A percentile compares a stretch with the other conserved stretches of the same genome.
These are phyloP conservation scores for Tolypocladium guangdongense DNA, from an alignment of 2,329 filamentous ascomycete genomes.

Conservation along the genomic window DNA sequence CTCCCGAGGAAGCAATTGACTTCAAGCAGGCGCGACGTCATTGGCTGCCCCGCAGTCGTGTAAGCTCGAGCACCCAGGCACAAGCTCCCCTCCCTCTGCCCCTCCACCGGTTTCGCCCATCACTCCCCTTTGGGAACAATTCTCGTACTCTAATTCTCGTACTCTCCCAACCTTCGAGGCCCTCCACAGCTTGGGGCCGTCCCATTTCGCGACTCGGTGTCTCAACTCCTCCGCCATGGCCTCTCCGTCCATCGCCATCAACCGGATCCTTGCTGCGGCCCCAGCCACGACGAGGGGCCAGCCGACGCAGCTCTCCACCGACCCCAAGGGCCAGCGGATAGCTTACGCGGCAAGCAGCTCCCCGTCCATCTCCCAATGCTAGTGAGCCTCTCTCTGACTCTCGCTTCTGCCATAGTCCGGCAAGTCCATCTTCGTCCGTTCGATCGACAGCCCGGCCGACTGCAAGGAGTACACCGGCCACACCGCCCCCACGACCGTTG, in stretches of 20 bases:
- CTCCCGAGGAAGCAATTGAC: background rate
- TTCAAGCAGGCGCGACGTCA: background rate
- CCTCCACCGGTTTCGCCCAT: background rate
- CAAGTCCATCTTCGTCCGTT: conserved; percentile 93
- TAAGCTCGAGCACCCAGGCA: background rate
- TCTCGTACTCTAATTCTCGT: no score
- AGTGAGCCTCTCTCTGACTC: background rate
- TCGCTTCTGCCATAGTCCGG: conserved; percentile 50
- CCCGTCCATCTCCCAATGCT: background rate
- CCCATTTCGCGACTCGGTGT: background rate
- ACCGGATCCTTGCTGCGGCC: conserved; percentile 71
- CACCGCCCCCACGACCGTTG: conserved; percentile 79
- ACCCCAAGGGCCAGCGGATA: conserved; percentile 82
- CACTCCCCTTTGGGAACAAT: background rate
- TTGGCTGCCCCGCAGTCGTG: background rate
- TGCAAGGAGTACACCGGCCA: conserved; percentile 89
- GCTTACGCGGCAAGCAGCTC: conserved; percentile 67
- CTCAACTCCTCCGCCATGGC: conserved; percentile 14
- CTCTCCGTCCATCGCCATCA: conserved; percentile 40
- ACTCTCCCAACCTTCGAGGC: background rate
- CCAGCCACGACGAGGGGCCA: conserved; percentile 77
- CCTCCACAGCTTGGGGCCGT: background rate
- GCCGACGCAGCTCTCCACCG: conserved; percentile 78
- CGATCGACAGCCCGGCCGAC: conserved; percentile 77
- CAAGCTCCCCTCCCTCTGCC: background rate